Evolutionary conservation across 2,329 filamentous ascomycete species (phyloP).

Genomic region (Trichophyton simii): DNA sequence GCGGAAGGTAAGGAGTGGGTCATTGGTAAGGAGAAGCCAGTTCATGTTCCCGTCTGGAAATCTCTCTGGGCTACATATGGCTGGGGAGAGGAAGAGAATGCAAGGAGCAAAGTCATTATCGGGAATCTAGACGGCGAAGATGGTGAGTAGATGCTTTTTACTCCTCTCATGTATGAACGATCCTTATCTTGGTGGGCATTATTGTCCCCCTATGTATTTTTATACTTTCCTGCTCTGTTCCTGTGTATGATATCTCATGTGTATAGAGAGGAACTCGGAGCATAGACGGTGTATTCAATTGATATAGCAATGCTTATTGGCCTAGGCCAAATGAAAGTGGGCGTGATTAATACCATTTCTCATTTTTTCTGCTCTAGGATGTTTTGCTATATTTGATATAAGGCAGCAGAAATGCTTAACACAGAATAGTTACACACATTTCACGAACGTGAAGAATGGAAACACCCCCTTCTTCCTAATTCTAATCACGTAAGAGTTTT

Average conservation of each 20-base stretch:
- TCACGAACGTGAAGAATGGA: not conserved
- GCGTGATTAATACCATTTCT: not conserved
- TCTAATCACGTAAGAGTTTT: not conserved
- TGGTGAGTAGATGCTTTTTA: not conserved
- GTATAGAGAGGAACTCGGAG: not conserved
- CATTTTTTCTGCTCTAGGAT: not conserved
- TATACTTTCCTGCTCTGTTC: not conserved
- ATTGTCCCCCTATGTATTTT: not conserved
- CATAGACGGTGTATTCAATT: not conserved
- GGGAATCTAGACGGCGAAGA: constrained; percentile 28
- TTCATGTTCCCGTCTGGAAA: constrained; percentile 27
- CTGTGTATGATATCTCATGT: not conserved
- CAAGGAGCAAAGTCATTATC: constrained; percentile 29
- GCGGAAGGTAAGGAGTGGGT: constrained; percentile 55
- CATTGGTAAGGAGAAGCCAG: constrained; percentile 46
- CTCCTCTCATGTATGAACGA: not conserved
- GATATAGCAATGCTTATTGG: not conserved
- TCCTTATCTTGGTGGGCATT: not conserved
- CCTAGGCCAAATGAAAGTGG: not conserved
- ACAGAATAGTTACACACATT: constrained; percentile 1
- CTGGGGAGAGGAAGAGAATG: constrained; percentile 28
- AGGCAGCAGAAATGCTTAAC: not conserved
- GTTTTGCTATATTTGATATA: not conserved
- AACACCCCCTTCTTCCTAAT: not conserved
- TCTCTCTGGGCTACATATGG: constrained; percentile 30